Base-by-base conservation (phyloP, 202 grass and related monocot species). In the Digitaria exilis region DNA sequence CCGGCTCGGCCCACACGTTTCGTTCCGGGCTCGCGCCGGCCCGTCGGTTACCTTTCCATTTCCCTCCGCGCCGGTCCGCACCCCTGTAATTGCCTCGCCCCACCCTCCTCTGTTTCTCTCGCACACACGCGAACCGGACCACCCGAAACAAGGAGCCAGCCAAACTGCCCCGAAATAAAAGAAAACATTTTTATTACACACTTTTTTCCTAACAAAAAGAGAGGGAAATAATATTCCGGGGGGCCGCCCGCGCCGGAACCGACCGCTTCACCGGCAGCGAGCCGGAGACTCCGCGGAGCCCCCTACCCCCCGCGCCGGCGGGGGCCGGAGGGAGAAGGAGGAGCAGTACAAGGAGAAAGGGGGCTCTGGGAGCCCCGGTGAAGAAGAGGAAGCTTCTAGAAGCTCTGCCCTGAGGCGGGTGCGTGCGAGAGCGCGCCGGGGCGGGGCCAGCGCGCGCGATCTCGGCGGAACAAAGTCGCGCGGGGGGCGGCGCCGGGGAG, bases 371-470 rank as follows among this genome's bases (percentile, higher is more conserved):
- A 87, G 82, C 73, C 69, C 43, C 74, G 48, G 29, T 54, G 41
- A 54, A 63, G 80, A 75, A 75, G 71, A 82, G 88, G 85, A 82
- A 91, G 85, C 76, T 88, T 83, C 75, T 88, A 62, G 77, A 85
- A 88, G 87, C 81, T 81, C 21, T n/a, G n/a, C n/a, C 64, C 29
- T 65, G 57, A 31, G 70, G 32, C 18, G 64, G 32, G 44, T 28
- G 56, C 35, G 44, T 28, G 56, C 35, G 45, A 35, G 45, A 35
- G 71, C 26, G 64, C 21, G 70, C 51, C 60, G 50, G n/a, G n/a
- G 6, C 34, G 42, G 34, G 61, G 68, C 22, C 41, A 45, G 84
- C 81, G 84, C 51, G 84, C 81, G 84, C 51, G 83, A 86, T 89
- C 88, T 57, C 74, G 82, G 42, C 50, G 62, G 75, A 10, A 78